Evolutionary conservation across 164 flowering plant species (phyloP).

Genomic region (Chimonanthus praecox): DNA sequence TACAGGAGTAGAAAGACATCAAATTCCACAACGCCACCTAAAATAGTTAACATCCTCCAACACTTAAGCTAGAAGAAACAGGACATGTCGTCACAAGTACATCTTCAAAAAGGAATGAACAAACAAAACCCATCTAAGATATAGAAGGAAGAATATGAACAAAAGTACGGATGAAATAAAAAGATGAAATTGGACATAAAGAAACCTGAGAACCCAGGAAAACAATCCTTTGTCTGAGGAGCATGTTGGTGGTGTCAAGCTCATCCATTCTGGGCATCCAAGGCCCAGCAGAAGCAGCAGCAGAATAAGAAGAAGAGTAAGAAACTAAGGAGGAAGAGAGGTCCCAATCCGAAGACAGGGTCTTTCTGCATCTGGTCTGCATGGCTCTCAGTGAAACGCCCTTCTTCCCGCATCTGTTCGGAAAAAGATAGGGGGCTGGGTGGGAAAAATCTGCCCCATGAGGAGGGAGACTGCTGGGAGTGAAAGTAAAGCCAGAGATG

Average conservation of each 20-base stretch:
- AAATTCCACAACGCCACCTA: no score
- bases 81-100: background rate
- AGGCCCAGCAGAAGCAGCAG: conserved; percentile 18
- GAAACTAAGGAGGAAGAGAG: conserved; percentile 15
- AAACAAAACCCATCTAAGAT: background rate
- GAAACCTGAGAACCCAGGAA: conserved; percentile 80
- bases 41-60: no score
- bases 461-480: background rate
- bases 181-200: background rate
- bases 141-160: background rate
- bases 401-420: background rate
- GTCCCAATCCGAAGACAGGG: conserved; percentile 67
- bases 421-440: background rate
- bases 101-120: background rate
- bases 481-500: background rate
- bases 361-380: conserved; percentile 16
- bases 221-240: conserved; percentile 85
- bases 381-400: conserved; percentile 5
- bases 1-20: no score
- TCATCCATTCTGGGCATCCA: conserved; percentile 70
- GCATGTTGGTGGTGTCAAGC: conserved; percentile 80
- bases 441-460: background rate
- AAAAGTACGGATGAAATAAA: background rate
- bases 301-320: no score
- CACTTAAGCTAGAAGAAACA: background rate